phyloP scores from a whole-genome alignment of 345 rosid genomes.

The Euphorbia peplus region DNA sequence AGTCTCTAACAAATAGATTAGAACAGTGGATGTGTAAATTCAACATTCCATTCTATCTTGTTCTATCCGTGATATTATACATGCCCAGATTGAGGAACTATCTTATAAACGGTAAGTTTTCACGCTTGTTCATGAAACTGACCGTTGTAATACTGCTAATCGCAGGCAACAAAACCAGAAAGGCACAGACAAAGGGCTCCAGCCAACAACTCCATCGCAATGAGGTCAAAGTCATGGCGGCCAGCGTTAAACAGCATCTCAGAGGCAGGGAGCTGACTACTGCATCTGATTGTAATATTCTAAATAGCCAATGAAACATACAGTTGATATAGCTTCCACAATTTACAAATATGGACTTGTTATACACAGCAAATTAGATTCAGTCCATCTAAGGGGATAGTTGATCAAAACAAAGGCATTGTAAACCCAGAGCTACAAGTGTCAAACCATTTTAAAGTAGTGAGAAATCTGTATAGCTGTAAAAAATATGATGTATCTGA shows the following conservation, averaged over 20 bases:
- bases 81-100: too few species aligned
- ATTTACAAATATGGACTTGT: slow-evolving; percentile 14
- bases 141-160: background rate
- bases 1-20: too few species aligned
- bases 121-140: background rate
- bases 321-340: slow-evolving; percentile 20
- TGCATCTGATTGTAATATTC: background rate
- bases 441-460: slow-evolving; percentile 20
- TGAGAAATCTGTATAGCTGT: slow-evolving; percentile 45
- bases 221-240: slow-evolving; percentile 71
- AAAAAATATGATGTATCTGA: slow-evolving; percentile 22
- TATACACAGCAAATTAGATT: slow-evolving; percentile 5
- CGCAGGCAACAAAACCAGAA: slow-evolving; percentile 50
- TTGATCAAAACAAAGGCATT: slow-evolving; percentile 5
- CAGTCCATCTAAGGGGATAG: slow-evolving; percentile 21
- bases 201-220: slow-evolving; percentile 37
- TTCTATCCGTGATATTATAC: background rate
- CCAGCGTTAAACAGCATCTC: slow-evolving; percentile 86
- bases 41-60: too few species aligned
- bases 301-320: background rate
- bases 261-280: slow-evolving; percentile 54
- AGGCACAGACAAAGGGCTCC: slow-evolving; percentile 45
- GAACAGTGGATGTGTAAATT: too few species aligned
- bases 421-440: slow-evolving; percentile 15
- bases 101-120: too few species aligned